A percentile compares a stretch with the other conserved stretches of the same genome.
phyloP scores from a whole-genome alignment of 2,329 filamentous ascomycete species.

The Canariomyces notabilis region DNA sequence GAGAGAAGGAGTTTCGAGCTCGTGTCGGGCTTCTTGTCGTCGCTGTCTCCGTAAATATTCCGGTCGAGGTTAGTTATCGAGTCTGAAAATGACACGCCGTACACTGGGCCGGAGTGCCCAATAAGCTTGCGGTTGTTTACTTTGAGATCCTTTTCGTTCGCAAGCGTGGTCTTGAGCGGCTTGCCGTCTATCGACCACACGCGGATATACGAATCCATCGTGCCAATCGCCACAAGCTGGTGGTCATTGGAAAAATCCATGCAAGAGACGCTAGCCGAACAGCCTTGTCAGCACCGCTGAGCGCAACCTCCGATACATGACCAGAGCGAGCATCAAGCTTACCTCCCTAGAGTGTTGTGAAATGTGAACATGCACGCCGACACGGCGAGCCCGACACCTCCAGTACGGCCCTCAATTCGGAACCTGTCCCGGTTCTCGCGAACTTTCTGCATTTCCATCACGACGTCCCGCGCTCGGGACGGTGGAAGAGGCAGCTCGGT shows the following conservation, averaged over 20 bases:
- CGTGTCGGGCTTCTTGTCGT: slow-evolving; percentile 42
- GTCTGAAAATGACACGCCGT: slow-evolving; percentile 80
- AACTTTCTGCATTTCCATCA: slow-evolving; percentile 90
- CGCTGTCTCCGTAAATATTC: slow-evolving; percentile 47
- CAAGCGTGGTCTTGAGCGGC: slow-evolving; percentile 63
- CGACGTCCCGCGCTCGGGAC: slow-evolving; percentile 81
- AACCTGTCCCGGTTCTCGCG: slow-evolving; percentile 91
- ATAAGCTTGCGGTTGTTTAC: slow-evolving; percentile 68
- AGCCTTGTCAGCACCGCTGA: not conserved
- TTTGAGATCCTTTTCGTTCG: slow-evolving; percentile 53
- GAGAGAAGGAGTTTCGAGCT: slow-evolving; percentile 76
- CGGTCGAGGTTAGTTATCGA: slow-evolving; percentile 53
- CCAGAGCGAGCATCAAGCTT: slow-evolving; percentile 31
- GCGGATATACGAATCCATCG: slow-evolving; percentile 90
- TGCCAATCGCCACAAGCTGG: slow-evolving; percentile 79
- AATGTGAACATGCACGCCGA: slow-evolving; percentile 98
- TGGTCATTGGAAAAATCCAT: slow-evolving; percentile 94
- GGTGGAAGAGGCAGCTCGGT: slow-evolving; percentile 80
- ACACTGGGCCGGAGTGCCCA: slow-evolving; percentile 86
- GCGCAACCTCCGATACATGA: not conserved
- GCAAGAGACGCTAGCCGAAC: slow-evolving; percentile 64
- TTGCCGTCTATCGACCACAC: slow-evolving; percentile 89
- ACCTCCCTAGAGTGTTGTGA: slow-evolving; percentile 92
- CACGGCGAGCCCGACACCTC: slow-evolving; percentile 74
- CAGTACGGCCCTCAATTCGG: slow-evolving; percentile 76